phyloP scores from a whole-genome alignment of 176 grass and related monocot species.

The Hsuehochloa calcarea region DNA sequence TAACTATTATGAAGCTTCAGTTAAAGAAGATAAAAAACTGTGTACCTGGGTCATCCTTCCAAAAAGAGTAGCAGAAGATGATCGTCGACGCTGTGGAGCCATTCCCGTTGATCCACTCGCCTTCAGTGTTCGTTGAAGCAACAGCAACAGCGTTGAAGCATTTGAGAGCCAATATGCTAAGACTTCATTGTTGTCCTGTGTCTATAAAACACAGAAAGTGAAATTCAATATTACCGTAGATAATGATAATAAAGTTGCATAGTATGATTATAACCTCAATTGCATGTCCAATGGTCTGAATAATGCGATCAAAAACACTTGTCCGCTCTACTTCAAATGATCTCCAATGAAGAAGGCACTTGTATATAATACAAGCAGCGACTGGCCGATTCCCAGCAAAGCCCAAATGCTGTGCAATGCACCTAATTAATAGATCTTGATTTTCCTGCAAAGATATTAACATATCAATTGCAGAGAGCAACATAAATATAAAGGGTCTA shows the following conservation, averaged over 20 bases:
- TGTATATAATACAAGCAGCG: slow-evolving; percentile 95
- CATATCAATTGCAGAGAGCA: slow-evolving; percentile 19
- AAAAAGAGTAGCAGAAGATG: slow-evolving; percentile 94
- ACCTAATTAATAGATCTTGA: slow-evolving; percentile 96
- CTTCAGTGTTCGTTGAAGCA: slow-evolving; percentile 95
- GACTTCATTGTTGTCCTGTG: slow-evolving; percentile 94
- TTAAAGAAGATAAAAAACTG: slow-evolving; percentile 26
- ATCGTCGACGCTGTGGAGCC: slow-evolving; percentile 85
- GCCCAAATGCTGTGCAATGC: slow-evolving; percentile 86
- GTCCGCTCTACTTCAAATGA: slow-evolving; percentile 99
- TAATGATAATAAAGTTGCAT: slow-evolving; percentile 21
- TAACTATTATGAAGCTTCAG: slow-evolving; percentile 30
- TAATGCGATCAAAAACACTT: slow-evolving; percentile 99
- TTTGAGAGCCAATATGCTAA: slow-evolving; percentile 99
- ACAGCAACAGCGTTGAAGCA: slow-evolving; percentile 80
- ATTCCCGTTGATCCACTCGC: slow-evolving; percentile 87
- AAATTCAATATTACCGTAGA: slow-evolving; percentile 19
- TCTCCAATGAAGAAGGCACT: slow-evolving; percentile 99
- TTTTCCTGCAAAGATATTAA: slow-evolving; percentile 64
- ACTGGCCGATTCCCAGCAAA: slow-evolving; percentile 84
- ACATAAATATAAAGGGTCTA: slow-evolving; percentile 12
- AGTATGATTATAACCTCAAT: slow-evolving; percentile 75
- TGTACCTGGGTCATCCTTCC: slow-evolving; percentile 95
- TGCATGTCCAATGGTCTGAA: slow-evolving; percentile 98
- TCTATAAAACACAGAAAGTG: slow-evolving; percentile 57